Evolutionary conservation across 2,329 filamentous ascomycete genomes (phyloP), one percentile per base, ranked within the genome.

Genomic region (Bipolaris sorokiniana): DNA sequence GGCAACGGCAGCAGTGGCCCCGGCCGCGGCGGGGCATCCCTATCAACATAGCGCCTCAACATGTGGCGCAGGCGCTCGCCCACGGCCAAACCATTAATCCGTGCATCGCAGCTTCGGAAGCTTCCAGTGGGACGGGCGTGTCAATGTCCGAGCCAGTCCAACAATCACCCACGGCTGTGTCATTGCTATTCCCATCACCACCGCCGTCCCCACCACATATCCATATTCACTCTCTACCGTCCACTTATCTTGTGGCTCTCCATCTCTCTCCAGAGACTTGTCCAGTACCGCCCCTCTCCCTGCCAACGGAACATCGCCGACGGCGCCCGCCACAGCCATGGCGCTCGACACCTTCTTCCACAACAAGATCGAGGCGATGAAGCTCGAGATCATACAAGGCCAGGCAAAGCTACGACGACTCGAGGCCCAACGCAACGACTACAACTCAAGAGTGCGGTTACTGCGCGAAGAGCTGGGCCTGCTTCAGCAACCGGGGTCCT

Each of bases 351-450:
- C 90, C 81, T 99, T 97, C 83, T 99, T 96, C 80, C 91, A 95
- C 82, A 98, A 98, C 85, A 99, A 99, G 86, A 98, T 98, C 82
- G 95, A 99, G 91, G 89, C 90, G 78, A 97, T 98, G 91, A 98
- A 98, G 90, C 92, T 99, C 78, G 94, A 99, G 87, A 99, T 99
- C 78, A 94, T 99, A 78, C 94, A 98, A 81, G 94, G 95, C 54
- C 95, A 99, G 82, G 94, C 95, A 54, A 92, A 97, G 56, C 84
- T 99, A 62, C 90, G 95, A 69, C 88, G 95, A 76, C 86, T 99
- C 70, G 95, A 99, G 84, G 95, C 95, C 69, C 96, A 99, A 80
- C 89, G 95, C 68, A 99, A 99, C 76, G 95, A 99, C 81, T 98
- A 98, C 86, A 99, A 99, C 83, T 98, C 95, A 59, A 88, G 95